Base-by-base conservation (phyloP, 129 eudicot genomes). In the Deinandra increscens region DNA sequence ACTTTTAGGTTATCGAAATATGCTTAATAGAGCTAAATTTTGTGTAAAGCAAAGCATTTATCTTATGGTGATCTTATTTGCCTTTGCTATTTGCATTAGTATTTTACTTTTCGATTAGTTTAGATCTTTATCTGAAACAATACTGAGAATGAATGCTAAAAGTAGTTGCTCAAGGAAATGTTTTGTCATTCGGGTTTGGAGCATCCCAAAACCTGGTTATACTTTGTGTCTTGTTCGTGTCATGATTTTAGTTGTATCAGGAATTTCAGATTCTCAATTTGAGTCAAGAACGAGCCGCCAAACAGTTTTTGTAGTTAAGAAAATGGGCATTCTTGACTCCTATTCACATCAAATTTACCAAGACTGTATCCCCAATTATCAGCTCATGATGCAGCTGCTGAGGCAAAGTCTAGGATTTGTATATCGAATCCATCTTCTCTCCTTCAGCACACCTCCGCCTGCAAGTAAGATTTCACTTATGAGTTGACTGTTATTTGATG, bases 251-350 rank as follows among this genome's bases (percentile, higher is more conserved):
- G 39, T 3, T 36, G 39, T 4, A 4, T 36, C 7, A 36, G 6
- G 39, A 36, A 36, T 36, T 36, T 36, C 31, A 26, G 31, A 26
- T 26, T 26, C 31, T 26, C 31, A 26, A 26, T 26, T 26, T 26
- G 31, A 26, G 31, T 1, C 31, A 26, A 26, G 31, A 26, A 26
- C 31, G 31, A 1, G 3, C 31, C 31, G 31, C 3, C 31, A 26
- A 26, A 39, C 48, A 60, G 49, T 67, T 48, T 10, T 44, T 12
- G 58, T 39, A 20, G 60, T 53, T 41, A 39, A n/a, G 31, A 41
- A 26, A 23, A 68, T 77, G 78, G 85, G 82, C 86, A 29, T 69
- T 78, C 38, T 66, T 74, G 39, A 48, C 81, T 70, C 39, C 86
- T 18, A 64, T 81, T 39, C 73, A 74, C 86, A 17, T 73, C 80